Evolutionary conservation across 306 rosid species (phyloP).

Genomic region (Abrus precatorius): DNA sequence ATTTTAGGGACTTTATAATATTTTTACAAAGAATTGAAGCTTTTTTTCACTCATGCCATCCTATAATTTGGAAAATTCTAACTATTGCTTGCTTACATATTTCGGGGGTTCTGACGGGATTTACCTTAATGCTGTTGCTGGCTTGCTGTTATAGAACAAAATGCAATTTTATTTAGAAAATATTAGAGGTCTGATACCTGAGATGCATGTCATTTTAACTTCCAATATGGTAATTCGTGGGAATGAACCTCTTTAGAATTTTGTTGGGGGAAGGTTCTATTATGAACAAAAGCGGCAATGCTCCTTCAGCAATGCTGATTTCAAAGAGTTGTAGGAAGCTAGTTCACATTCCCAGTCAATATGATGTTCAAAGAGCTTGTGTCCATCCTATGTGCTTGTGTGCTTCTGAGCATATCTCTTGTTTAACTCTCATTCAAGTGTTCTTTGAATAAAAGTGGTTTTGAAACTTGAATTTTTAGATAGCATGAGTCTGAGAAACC

Average conservation of each 20-base stretch:
- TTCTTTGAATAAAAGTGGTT: conserved; percentile 33
- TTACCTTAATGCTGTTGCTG: not conserved
- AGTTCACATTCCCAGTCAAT: conserved; percentile 31
- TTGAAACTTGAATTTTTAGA: conserved; percentile 35
- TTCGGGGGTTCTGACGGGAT: not conserved
- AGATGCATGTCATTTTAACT: conserved; percentile 5
- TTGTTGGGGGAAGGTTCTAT: conserved; percentile 10
- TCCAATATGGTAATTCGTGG: conserved; percentile 11
- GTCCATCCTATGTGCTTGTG: not conserved
- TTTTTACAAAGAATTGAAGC: conserved; percentile 37
- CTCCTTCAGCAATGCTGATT: not conserved
- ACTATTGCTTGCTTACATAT: not conserved
- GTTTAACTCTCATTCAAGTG: conserved; percentile 7
- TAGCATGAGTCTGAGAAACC: conserved; percentile 13
- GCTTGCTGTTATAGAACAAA: conserved; percentile 10
- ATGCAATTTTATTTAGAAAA: conserved; percentile 12
- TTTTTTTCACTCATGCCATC: conserved; percentile 32
- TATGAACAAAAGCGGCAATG: conserved; percentile 4
- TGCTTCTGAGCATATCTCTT: conserved; percentile 12
- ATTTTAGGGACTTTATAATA: too few relatives aligned
- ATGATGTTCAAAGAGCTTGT: conserved; percentile 25
- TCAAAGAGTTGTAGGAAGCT: not conserved
- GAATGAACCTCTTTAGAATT: conserved; percentile 24
- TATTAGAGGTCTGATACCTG: not conserved
- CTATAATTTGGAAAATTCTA: conserved; percentile 4